A percentile compares a stretch with the other conserved stretches of the same genome.
These are phyloP conservation scores for Aphanomyces euteiches DNA, from an alignment of 352 stramenopile genomes.

Conservation along the genomic window DNA sequence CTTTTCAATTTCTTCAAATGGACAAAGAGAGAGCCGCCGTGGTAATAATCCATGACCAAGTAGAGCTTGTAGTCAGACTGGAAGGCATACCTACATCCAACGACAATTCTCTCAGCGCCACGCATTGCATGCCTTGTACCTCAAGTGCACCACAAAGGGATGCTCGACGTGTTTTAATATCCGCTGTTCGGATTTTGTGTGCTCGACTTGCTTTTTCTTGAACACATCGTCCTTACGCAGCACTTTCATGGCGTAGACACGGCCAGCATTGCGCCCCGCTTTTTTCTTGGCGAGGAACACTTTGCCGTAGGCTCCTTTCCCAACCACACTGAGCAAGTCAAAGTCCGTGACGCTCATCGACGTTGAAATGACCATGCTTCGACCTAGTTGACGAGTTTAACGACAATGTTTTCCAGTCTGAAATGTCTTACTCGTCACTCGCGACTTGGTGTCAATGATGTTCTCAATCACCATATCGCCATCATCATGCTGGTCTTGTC, in stretches of 20 bases:
- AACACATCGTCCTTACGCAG: conserved; percentile 83
- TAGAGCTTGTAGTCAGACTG: conserved; percentile 87
- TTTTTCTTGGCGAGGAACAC: conserved; percentile 85
- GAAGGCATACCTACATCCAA: conserved; percentile 49
- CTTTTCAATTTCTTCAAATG: conserved; percentile 75
- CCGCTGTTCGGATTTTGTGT: conserved; percentile 85
- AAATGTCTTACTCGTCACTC: conserved; percentile 8
- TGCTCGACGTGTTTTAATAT: conserved; percentile 87
- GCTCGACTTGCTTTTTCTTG: conserved; percentile 80
- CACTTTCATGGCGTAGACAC: conserved; percentile 89
- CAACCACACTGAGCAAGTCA: conserved; percentile 77
- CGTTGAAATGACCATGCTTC: conserved; percentile 80
- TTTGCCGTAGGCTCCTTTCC: conserved; percentile 84
- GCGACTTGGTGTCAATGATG: conserved; percentile 36
- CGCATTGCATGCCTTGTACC: conserved; percentile 38
- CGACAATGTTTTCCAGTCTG: no score
- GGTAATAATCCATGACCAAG: conserved; percentile 88
- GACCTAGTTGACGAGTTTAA: conserved; percentile 29
- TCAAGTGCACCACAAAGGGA: conserved; percentile 82
- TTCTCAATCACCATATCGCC: conserved; percentile 50
- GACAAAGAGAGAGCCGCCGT: conserved; percentile 77
- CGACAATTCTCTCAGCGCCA: no score
- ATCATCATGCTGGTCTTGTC: conserved; percentile 62
- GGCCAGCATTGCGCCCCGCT: conserved; percentile 53
- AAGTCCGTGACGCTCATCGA: conserved; percentile 85